phyloP scores from a whole-genome alignment of 345 rosid genomes.

The Euphorbia peplus region DNA sequence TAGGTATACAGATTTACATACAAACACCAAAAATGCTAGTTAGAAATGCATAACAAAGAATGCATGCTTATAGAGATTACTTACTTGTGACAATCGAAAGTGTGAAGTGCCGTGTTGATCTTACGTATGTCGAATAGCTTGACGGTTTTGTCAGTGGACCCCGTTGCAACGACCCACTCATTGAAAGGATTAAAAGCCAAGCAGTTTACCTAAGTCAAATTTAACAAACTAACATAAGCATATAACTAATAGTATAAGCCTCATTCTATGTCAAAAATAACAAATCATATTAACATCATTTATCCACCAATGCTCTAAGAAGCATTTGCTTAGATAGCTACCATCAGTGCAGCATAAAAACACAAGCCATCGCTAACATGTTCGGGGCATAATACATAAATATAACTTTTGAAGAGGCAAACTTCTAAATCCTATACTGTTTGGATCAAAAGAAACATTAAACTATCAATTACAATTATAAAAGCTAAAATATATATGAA shows the following conservation, averaged over 20 bases:
- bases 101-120: constrained; percentile 78
- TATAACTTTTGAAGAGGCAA: background rate
- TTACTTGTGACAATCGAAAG: constrained; percentile 95
- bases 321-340: background rate
- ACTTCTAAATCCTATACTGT: background rate
- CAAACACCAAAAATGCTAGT: background rate
- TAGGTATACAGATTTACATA: background rate
- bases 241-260: constrained; percentile 1
- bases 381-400: background rate
- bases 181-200: constrained; percentile 97
- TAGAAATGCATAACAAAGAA: background rate
- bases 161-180: constrained; percentile 98
- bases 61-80: constrained; percentile 15
- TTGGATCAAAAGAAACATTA: no score
- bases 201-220: constrained; percentile 73
- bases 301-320: background rate
- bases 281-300: background rate
- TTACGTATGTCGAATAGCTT: constrained; percentile 91
- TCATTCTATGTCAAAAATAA: background rate
- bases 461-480: background rate
- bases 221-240: constrained; percentile 4
- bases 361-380: background rate
- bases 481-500: no score
- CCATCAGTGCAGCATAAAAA: background rate
- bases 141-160: constrained; percentile 97